These are phyloP conservation scores for Cryphonectria radicalis DNA, from an alignment of 2,329 filamentous ascomycete genomes.

Conservation along the genomic window DNA sequence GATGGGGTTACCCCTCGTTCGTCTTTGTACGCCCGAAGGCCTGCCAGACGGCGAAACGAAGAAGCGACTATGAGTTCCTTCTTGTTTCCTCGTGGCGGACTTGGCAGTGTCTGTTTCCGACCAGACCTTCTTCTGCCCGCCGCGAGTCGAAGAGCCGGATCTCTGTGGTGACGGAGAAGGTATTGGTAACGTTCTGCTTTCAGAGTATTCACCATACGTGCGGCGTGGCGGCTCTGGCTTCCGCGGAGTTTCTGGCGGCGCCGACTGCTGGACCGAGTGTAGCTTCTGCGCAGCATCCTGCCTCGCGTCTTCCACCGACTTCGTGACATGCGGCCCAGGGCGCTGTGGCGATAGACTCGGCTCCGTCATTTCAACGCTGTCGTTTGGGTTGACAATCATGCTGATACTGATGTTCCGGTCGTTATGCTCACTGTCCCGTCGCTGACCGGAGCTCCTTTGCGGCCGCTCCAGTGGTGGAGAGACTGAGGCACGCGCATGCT, in stretches of 20 bases:
- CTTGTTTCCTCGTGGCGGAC: neutral
- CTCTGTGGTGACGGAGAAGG: slow-evolving; percentile 20
- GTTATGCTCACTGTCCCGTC: neutral
- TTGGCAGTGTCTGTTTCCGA: neutral
- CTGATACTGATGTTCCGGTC: slow-evolving; percentile 14
- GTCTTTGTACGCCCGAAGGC: neutral
- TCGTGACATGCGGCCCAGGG: neutral
- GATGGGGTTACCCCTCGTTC: neutral
- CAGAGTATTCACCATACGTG: neutral
- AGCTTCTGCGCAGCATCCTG: neutral
- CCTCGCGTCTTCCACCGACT: slow-evolving; percentile 3
- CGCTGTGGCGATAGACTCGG: neutral
- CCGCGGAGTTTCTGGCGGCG: neutral
- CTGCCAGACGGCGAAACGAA: neutral
- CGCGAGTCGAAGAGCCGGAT: neutral
- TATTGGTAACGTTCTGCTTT: slow-evolving; percentile 1
- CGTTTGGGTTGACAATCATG: slow-evolving; percentile 24
- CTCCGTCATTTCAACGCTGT: slow-evolving; percentile 18
- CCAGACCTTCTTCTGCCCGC: neutral
- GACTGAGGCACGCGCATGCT: neutral
- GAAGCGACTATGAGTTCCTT: neutral
- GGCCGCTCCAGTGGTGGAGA: slow-evolving; percentile 7
- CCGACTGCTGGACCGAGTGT: neutral
- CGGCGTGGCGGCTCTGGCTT: neutral
- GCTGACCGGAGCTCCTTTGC: slow-evolving; percentile 2